phyloP scores from a whole-genome alignment of 495 filamentous ascomycete species.

The Aspergillus nanangensis region DNA sequence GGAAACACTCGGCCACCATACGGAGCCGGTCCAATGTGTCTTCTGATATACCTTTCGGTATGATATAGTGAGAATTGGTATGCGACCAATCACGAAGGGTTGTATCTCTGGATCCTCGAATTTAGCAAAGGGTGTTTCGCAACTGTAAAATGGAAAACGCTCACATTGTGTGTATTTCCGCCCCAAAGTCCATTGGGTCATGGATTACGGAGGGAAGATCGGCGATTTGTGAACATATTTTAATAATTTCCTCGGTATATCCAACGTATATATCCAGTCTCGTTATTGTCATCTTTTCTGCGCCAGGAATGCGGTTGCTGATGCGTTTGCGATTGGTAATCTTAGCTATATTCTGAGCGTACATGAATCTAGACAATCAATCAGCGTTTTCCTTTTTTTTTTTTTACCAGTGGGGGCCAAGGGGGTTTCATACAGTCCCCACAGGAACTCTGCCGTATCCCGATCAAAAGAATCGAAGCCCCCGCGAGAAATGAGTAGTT shows the following conservation, averaged over 20 bases:
- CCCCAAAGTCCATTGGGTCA: constrained; percentile 21
- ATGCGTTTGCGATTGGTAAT: constrained; percentile 33
- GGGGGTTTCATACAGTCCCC: constrained; percentile 30
- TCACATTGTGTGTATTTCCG: constrained; percentile 33
- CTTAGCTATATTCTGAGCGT: constrained; percentile 36
- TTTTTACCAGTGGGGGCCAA: background rate
- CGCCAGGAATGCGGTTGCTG: constrained; percentile 12
- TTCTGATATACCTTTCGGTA: constrained; percentile 28
- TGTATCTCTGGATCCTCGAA: constrained; percentile 34
- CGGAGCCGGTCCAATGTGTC: constrained; percentile 31
- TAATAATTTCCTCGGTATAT: constrained; percentile 40
- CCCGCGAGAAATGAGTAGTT: constrained; percentile 33
- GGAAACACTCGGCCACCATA: constrained; percentile 42
- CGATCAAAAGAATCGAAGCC: constrained; percentile 29
- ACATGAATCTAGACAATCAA: constrained; percentile 25
- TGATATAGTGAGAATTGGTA: constrained; percentile 23
- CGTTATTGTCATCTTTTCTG: constrained; percentile 22
- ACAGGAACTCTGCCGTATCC: constrained; percentile 34
- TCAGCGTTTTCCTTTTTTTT: background rate
- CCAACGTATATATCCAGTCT: constrained; percentile 42
- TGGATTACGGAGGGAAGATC: constrained; percentile 26
- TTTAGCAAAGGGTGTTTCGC: too few relatives aligned
- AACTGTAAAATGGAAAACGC: background rate
- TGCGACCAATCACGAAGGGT: constrained; percentile 35
- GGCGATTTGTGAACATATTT: constrained; percentile 34